Conservation (phyloP, 768 basidiomycete genomes). For the Tricholoma flavovirens region DNA sequence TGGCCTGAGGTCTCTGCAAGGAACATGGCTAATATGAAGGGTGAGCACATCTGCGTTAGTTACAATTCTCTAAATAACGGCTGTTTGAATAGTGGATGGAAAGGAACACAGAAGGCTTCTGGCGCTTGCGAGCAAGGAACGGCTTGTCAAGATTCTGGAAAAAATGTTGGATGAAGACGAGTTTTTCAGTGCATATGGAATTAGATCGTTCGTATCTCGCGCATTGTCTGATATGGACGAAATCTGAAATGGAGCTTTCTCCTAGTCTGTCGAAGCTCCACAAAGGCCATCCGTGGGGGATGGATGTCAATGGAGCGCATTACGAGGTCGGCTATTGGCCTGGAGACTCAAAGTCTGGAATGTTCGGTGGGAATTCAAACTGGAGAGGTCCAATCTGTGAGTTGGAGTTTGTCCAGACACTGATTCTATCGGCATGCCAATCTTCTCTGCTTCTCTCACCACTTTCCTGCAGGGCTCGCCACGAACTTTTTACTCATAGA, state of each 20-base stretch:
- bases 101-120: slow-evolving; percentile 83
- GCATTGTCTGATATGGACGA: background rate
- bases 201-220: slow-evolving; percentile 72
- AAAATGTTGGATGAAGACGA: slow-evolving; percentile 98
- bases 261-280: slow-evolving; percentile 82
- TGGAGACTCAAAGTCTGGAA: slow-evolving; percentile 92
- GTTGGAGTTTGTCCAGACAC: slow-evolving; percentile 31
- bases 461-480: slow-evolving; percentile 71
- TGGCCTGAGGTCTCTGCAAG: slow-evolving; percentile 80
- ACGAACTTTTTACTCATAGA: slow-evolving; percentile 96
- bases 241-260: background rate
- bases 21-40: slow-evolving; percentile 96
- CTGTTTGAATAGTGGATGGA: slow-evolving; percentile 39
- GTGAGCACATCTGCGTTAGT: slow-evolving; percentile 29
- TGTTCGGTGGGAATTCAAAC: slow-evolving; percentile 99
- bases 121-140: slow-evolving; percentile 88
- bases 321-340: slow-evolving; percentile 98
- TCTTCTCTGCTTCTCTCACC: background rate
- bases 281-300: slow-evolving; percentile 90
- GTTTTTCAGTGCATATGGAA: slow-evolving; percentile 92
- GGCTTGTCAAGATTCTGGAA: slow-evolving; percentile 80
- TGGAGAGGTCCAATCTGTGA: slow-evolving; percentile 90
- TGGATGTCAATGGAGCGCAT: slow-evolving; percentile 86
- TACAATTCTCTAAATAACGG: background rate
- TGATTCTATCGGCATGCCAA: background rate